phyloP scores from a whole-genome alignment of 768 basidiomycete species.

The Crepidotus variabilis region DNA sequence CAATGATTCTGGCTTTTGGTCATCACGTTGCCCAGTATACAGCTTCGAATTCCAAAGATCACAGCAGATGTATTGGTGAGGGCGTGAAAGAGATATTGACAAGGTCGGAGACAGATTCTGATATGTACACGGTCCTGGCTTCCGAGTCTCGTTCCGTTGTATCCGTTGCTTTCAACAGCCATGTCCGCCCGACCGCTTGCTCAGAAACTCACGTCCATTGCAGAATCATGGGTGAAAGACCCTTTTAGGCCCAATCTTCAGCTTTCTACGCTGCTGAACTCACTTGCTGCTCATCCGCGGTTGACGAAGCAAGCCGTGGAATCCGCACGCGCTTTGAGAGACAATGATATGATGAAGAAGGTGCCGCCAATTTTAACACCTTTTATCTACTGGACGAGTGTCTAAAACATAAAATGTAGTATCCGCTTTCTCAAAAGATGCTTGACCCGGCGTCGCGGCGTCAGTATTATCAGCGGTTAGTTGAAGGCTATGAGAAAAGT shows the following conservation, averaged over 20 bases:
- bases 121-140: too few relatives aligned
- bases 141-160: too few relatives aligned
- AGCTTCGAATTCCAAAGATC: too few relatives aligned
- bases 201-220: slow-evolving; percentile 51
- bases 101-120: too few relatives aligned
- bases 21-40: too few relatives aligned
- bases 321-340: slow-evolving; percentile 51
- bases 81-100: too few relatives aligned
- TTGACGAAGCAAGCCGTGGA: slow-evolving; percentile 59
- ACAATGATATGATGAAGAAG: slow-evolving; percentile 55
- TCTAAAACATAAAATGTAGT: slow-evolving; percentile 36
- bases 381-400: slow-evolving; percentile 4
- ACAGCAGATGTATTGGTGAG: too few relatives aligned
- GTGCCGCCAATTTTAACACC: slow-evolving; percentile 41
- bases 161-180: neutral
- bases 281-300: slow-evolving; percentile 65
- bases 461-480: slow-evolving; percentile 66
- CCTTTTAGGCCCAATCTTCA: slow-evolving; percentile 78
- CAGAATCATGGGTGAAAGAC: slow-evolving; percentile 63
- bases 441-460: slow-evolving; percentile 70
- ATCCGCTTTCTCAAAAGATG: slow-evolving; percentile 59
- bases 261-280: slow-evolving; percentile 58
- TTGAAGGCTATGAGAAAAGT: slow-evolving; percentile 73
- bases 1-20: too few relatives aligned
- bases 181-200: slow-evolving; percentile 29